Percentiles rank a stretch among this genome's conserved stretches.
Evolutionary conservation across 176 grass and related monocot species (phyloP).

Genomic region (Neostapfia colusana): DNA sequence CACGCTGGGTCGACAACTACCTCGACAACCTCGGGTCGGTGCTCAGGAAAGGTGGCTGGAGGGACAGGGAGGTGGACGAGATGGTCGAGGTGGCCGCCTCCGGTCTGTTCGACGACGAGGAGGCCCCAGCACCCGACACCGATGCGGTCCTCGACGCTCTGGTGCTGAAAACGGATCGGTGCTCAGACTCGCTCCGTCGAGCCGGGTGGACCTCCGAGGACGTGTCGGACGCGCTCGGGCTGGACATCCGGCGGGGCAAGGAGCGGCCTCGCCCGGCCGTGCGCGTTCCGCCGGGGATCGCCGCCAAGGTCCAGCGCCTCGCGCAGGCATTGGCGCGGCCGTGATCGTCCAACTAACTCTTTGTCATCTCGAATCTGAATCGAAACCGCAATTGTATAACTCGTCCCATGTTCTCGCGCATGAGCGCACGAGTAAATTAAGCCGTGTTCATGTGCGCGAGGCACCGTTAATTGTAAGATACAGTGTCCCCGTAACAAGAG

Average conservation of each 20-base stretch:
- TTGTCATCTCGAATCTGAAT: constrained; percentile 15
- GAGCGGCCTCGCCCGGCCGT: constrained; percentile 26
- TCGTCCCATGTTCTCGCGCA: constrained; percentile 41
- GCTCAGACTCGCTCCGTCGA: constrained; percentile 75
- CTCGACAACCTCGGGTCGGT: constrained; percentile 71
- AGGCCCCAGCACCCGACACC: constrained; percentile 42
- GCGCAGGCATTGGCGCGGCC: constrained; percentile 50
- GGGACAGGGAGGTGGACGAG: constrained; percentile 77
- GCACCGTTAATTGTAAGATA: constrained; percentile 33
- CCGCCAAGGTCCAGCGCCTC: constrained; percentile 70
- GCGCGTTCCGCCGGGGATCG: constrained; percentile 71
- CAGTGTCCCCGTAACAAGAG: not conserved
- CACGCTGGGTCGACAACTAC: constrained; percentile 80
- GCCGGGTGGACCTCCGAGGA: constrained; percentile 95
- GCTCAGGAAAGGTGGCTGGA: constrained; percentile 79
- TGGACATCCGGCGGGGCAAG: constrained; percentile 46
- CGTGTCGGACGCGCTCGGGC: constrained; percentile 76
- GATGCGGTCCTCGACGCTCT: constrained; percentile 72
- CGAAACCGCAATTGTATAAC: constrained; percentile 43
- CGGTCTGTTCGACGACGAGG: constrained; percentile 66
- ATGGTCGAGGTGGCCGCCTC: constrained; percentile 69
- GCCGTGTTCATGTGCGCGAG: constrained; percentile 38
- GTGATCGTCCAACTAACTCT: constrained; percentile 12
- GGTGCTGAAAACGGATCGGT: constrained; percentile 65
- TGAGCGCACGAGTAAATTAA: constrained; percentile 43